These are phyloP conservation scores for Dactylellina leptospora DNA, from an alignment of 2,329 filamentous ascomycete species.

Conservation along the genomic window DNA sequence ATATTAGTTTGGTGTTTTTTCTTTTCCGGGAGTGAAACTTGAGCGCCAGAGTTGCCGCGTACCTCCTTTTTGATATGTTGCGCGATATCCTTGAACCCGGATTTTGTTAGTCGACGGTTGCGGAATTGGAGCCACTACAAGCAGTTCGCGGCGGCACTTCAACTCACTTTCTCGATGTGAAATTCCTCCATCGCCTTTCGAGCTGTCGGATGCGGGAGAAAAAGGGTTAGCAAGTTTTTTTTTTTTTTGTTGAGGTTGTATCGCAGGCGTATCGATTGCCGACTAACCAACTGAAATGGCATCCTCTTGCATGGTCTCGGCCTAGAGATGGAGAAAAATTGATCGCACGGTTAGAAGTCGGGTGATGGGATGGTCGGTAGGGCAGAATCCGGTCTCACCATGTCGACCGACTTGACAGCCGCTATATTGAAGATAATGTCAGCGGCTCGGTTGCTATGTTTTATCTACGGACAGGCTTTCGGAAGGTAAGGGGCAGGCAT, in stretches of 20 bases:
- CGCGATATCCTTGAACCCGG: conserved; percentile 77
- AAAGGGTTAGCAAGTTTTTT: too few species aligned
- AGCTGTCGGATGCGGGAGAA: conserved; percentile 62
- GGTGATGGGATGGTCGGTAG: neutral
- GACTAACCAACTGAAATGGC: conserved; percentile 91
- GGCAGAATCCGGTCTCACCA: conserved; percentile 71
- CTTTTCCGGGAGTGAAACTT: neutral
- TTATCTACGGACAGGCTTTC: neutral
- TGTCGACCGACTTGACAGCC: conserved; percentile 97
- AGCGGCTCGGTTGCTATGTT: neutral
- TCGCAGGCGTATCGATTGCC: too few species aligned
- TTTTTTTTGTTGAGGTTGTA: too few species aligned
- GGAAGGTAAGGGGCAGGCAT: conserved; percentile 5
- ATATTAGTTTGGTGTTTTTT: conserved; percentile 2
- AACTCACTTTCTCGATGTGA: conserved; percentile 73
- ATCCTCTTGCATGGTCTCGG: conserved; percentile 96
- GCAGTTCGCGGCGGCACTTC: neutral
- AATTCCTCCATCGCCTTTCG: conserved; percentile 76
- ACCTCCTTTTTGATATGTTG: conserved; percentile 96
- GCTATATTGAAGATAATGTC: conserved; percentile 66
- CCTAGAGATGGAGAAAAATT: too few species aligned
- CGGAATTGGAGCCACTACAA: too few species aligned
- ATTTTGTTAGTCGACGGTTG: neutral
- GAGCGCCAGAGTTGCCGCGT: conserved; percentile 56
- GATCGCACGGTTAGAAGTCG: too few species aligned